A percentile compares a stretch with the other conserved stretches of the same genome.
Conservation (phyloP, 768 basidiomycete genomes). For the Suillus tomentosus region DNA sequence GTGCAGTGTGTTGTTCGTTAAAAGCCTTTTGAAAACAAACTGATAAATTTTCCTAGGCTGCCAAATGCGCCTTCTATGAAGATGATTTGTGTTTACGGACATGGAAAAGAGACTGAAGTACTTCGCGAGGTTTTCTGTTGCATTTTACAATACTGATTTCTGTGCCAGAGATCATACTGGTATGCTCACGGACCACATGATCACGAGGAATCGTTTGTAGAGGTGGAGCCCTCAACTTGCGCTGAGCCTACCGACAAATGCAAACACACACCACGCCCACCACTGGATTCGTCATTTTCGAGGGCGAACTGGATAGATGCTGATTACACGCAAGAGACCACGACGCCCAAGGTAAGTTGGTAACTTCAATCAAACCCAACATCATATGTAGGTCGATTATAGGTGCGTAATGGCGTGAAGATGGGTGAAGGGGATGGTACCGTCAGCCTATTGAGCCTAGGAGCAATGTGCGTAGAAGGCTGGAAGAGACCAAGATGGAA, state of each 20-base stretch:
- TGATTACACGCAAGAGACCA: conserved; percentile 67
- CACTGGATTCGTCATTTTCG: conserved; percentile 55
- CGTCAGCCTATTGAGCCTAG: conserved; percentile 79
- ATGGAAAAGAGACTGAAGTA: conserved; percentile 94
- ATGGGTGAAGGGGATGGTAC: conserved; percentile 97
- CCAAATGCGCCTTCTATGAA: conserved; percentile 91
- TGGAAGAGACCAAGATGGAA: conserved; percentile 93
- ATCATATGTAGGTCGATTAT: background rate
- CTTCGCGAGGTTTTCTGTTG: conserved; percentile 21
- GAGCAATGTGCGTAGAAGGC: conserved; percentile 96
- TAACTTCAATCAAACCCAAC: background rate
- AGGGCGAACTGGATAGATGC: conserved; percentile 84
- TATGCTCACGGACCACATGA: conserved; percentile 74
- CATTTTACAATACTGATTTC: background rate
- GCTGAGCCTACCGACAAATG: conserved; percentile 46
- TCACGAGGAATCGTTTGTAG: conserved; percentile 57
- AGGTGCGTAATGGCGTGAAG: conserved; percentile 84
- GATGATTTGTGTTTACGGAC: conserved; percentile 91
- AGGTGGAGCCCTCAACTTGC: conserved; percentile 47
- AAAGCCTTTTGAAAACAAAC: conserved; percentile 3
- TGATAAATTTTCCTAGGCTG: conserved; percentile 46
- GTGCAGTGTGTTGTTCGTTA: conserved; percentile 47
- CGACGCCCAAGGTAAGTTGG: conserved; percentile 53
- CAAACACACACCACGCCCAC: conserved; percentile 39
- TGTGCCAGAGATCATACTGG: conserved; percentile 37